Percentiles rank a stretch among this genome's conserved stretches.
phyloP scores from a whole-genome alignment of 148 eudicot species.

The Fagopyrum tataricum region DNA sequence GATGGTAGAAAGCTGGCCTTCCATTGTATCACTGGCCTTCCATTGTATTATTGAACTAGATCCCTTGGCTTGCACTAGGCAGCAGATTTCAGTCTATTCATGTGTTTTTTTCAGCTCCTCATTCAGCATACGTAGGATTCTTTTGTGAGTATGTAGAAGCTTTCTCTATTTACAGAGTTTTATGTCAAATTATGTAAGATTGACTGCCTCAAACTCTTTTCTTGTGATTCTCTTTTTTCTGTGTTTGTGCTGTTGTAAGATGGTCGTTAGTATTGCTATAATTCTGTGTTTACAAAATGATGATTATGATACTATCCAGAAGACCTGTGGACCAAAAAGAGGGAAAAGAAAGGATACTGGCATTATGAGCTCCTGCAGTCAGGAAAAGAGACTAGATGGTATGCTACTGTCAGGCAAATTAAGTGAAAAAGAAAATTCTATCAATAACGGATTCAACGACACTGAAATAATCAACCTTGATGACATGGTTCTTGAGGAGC shows the following conservation, averaged over 20 bases:
- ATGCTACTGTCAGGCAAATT: conserved; percentile 20
- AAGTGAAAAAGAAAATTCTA: conserved; percentile 26
- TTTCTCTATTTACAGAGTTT: background rate
- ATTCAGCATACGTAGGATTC: background rate
- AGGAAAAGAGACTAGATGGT: conserved; percentile 26
- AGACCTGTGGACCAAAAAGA: conserved; percentile 26
- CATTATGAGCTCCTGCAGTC: conserved; percentile 19
- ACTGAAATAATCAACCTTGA: conserved; percentile 30
- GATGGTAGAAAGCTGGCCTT: background rate
- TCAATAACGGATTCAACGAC: conserved; percentile 18
- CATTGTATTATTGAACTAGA: background rate
- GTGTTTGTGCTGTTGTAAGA: background rate
- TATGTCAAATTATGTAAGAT: background rate
- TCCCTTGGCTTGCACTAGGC: background rate
- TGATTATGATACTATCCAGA: conserved; percentile 25
- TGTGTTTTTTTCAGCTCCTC: background rate
- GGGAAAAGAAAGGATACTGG: conserved; percentile 40
- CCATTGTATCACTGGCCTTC: background rate
- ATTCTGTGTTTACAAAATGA: conserved; percentile 5
- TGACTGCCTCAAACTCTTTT: background rate
- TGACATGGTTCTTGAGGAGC: conserved; percentile 20
- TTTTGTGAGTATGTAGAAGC: background rate
- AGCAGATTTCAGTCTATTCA: background rate
- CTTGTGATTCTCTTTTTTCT: background rate
- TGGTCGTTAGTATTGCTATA: conserved; percentile 1